Base-by-base conservation (phyloP, 768 basidiomycete genomes). In the Collybiopsis luxurians region DNA sequence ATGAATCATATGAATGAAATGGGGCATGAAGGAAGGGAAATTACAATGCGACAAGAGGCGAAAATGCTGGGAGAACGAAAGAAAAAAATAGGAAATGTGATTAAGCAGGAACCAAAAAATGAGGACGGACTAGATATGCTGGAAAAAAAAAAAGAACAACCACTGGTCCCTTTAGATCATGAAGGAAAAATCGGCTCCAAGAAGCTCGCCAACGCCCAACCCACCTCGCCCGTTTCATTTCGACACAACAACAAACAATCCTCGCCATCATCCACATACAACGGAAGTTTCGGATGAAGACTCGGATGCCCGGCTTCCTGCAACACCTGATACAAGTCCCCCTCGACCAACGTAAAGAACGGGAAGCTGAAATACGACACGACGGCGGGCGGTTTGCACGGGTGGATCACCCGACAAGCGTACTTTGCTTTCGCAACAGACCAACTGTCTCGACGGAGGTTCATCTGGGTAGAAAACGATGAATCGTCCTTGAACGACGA, bases 131-230 rank as follows among this genome's bases (percentile, higher is more conserved):
- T 6, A 19, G 17, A 44, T 17, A 44, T 9, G 5, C 9, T n/a
- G n/a, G 6, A 46, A 34, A 31, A 52, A 43, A 55, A n/a, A 15
- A 49, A 38, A 44, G 34, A 57, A 40, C 55, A 53, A 57, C 27
- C 58, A 39, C n/a, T n/a, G n/a, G n/a, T n/a, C n/a, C n/a, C n/a
- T n/a, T n/a, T n/a, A n/a, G 48, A 57, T 42, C 34, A 63, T 36
- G 27, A 53, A 21, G 50, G 34, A 19, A 44, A 17, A 79, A 85
- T 63, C 9, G 88, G 88, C 26, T 86, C 77, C 67, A 92, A 69
- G 70, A 91, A 93, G 67, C 90, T 92, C 34, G 90, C 90, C 59
- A 93, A 68, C 2, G 86, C 86, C 91, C 91, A 92, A 0, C 90
- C 90, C 17, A 92, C 78, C 10, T 79, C 75, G 11, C 81, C 80